These are phyloP conservation scores for Pichia phayaonensis DNA, from an alignment of 805 yeast species.

Conservation along the genomic window DNA sequence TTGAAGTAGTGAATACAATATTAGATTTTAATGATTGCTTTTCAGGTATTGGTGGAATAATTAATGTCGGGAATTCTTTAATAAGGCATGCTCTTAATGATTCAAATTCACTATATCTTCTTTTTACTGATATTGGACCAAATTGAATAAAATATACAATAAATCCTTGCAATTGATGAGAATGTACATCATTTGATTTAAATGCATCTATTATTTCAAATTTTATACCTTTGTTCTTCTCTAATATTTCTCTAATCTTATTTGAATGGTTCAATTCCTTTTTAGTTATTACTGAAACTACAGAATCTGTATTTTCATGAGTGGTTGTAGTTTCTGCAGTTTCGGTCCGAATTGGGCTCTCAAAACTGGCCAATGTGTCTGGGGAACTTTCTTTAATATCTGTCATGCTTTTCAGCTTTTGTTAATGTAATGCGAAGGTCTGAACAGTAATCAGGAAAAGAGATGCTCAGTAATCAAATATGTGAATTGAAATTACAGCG, in stretches of 20 bases:
- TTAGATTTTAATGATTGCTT: constrained; percentile 52
- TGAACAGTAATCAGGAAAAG: neutral
- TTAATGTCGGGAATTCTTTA: constrained; percentile 67
- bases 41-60: constrained; percentile 92
- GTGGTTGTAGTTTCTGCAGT: neutral
- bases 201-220: constrained; percentile 67
- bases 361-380: neutral
- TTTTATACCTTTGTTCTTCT: constrained; percentile 11
- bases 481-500: neutral
- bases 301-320: neutral
- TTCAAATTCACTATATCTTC: constrained; percentile 92
- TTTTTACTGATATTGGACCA: constrained; percentile 53
- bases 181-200: constrained; percentile 71
- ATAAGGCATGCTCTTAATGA: constrained; percentile 64
- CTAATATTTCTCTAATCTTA: constrained; percentile 20
- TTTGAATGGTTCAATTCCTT: constrained; percentile 18
- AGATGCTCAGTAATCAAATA: neutral
- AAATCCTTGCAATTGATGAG: constrained; percentile 35
- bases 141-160: constrained; percentile 75
- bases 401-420: neutral
- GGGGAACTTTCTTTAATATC: neutral
- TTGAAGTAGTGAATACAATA: constrained; percentile 20
- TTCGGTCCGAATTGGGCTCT: neutral
- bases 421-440: neutral
- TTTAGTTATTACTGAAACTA: constrained; percentile 13